Base-by-base conservation (phyloP, 2,329 filamentous ascomycete species). In the Cladosporium phlei region DNA sequence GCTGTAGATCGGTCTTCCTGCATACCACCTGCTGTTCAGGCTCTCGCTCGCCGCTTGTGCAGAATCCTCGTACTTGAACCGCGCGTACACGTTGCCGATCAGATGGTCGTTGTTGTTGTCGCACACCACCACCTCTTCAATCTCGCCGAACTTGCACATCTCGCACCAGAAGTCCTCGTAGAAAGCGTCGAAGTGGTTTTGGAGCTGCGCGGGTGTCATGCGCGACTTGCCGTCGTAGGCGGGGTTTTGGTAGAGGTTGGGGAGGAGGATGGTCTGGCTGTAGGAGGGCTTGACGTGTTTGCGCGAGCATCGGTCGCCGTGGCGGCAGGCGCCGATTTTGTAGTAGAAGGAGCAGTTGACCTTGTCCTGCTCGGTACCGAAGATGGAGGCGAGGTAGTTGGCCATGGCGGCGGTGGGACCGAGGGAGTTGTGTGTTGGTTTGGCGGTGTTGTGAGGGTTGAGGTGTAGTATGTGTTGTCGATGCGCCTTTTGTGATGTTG, bases 161-260 rank as follows among this genome's bases (percentile, higher is more conserved):
- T 98, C 93, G 74, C 91, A 97, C 91, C 93, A 98, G 57, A 98
- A 89, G 68, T 98, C 93, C 75, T 98, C 93, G 77, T 98, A 98
- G 70, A 98, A 98, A 63, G 93, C 93, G 71, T 98, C 93, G 67
- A 98, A 98, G 79, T 98, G 93, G 75, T 95, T 95, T 72, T 96
- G 91, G 67, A 97, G 85, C 76, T 98, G 93, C 59, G 82, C 85
- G 5, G 89, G 75, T 73, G 95, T 96, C 86, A 98, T 95, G 90
- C 93, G 77, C 84, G 93, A 53, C 47, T 62, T 63, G 52, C 57
- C 58, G 69, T 97, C 90, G 80, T 95, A 95, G 54, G 89, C 88
- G 9, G 93, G 93, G 77, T 98, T 98, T 71, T 97, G 93, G 78
- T 98, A 98, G 60, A 98, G 86, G 71, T 95, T 96, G 37, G 93